Evolutionary conservation across 1,284 basidiomycete species (phyloP).

Genomic region (Leccinum pachyderme): DNA sequence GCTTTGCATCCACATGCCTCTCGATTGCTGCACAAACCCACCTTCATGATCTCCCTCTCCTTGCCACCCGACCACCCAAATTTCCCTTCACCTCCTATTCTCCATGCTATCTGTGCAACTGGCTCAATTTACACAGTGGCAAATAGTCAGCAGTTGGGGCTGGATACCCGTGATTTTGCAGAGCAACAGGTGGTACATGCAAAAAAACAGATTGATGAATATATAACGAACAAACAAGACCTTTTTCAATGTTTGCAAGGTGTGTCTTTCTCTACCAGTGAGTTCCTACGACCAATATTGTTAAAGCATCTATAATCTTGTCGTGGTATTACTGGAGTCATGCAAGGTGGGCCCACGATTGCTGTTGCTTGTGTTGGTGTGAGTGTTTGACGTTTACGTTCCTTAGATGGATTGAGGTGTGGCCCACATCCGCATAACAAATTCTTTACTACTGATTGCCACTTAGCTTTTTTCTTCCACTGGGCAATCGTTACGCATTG

Average conservation of each 20-base stretch:
- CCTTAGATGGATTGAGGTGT: slow-evolving; percentile 69
- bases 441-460: slow-evolving; percentile 7
- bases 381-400: not conserved
- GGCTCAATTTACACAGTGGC: slow-evolving; percentile 67
- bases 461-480: slow-evolving; percentile 57
- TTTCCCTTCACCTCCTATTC: slow-evolving; percentile 63
- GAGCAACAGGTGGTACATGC: slow-evolving; percentile 64
- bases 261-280: slow-evolving; percentile 20
- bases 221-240: slow-evolving; percentile 50
- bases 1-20: slow-evolving; percentile 66
- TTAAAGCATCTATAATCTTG: slow-evolving; percentile 56
- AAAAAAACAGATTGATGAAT: slow-evolving; percentile 47
- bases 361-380: not conserved
- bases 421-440: slow-evolving; percentile 8
- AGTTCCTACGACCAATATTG: slow-evolving; percentile 1
- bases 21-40: slow-evolving; percentile 60
- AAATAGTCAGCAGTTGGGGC: slow-evolving; percentile 32
- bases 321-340: slow-evolving; percentile 74
- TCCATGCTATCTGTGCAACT: slow-evolving; percentile 77
- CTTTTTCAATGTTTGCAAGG: slow-evolving; percentile 66
- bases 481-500: slow-evolving; percentile 55
- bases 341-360: slow-evolving; percentile 47
- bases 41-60: slow-evolving; percentile 62
- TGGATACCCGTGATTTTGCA: slow-evolving; percentile 41
- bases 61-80: slow-evolving; percentile 66